A percentile compares a stretch with the other conserved stretches of the same genome.
Conservation (phyloP, 352 stramenopile species). For the Phytophthora pistaciae region DNA sequence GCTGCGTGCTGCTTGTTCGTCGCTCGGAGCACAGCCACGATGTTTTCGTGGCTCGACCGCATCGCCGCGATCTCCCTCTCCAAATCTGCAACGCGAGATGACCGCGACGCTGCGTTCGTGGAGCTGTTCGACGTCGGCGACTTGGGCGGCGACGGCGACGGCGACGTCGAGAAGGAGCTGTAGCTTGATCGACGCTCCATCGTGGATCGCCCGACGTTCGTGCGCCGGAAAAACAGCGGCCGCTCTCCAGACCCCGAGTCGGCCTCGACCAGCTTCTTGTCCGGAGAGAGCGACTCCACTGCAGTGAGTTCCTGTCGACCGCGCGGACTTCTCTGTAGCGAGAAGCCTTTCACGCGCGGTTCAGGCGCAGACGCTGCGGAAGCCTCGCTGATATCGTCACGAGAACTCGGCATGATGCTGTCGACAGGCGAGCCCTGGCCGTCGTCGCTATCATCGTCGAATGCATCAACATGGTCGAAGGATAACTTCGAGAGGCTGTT, state of each 20-base stretch:
- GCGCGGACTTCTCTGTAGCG: constrained; percentile 9
- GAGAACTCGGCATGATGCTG: constrained; percentile 12
- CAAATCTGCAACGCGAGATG: constrained; percentile 56
- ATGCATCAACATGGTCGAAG: background rate
- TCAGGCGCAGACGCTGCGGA: constrained; percentile 27
- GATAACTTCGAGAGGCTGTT: constrained; percentile 16
- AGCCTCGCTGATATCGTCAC: constrained; percentile 22
- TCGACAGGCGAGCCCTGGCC: background rate
- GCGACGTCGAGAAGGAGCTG: constrained; percentile 28
- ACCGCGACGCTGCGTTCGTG: constrained; percentile 17
- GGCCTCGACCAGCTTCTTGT: constrained; percentile 16
- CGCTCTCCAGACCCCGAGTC: constrained; percentile 6
- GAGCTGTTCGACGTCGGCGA: constrained; percentile 13
- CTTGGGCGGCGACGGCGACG: constrained; percentile 17
- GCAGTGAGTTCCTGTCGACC: constrained; percentile 30
- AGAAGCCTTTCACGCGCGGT: background rate
- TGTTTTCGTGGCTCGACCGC: constrained; percentile 76
- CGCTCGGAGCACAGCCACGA: constrained; percentile 68
- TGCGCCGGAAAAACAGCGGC: constrained; percentile 52
- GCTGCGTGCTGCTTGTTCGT: constrained; percentile 77
- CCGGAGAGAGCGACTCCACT: constrained; percentile 46
- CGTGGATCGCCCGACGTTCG: constrained; percentile 40
- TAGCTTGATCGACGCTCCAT: constrained; percentile 50
- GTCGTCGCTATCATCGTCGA: constrained; percentile 18
- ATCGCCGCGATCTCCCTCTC: constrained; percentile 71